Evolutionary conservation across 768 basidiomycete genomes (phyloP), one percentile per base, ranked within the genome.

Genomic region (Leccinum imitatum): DNA sequence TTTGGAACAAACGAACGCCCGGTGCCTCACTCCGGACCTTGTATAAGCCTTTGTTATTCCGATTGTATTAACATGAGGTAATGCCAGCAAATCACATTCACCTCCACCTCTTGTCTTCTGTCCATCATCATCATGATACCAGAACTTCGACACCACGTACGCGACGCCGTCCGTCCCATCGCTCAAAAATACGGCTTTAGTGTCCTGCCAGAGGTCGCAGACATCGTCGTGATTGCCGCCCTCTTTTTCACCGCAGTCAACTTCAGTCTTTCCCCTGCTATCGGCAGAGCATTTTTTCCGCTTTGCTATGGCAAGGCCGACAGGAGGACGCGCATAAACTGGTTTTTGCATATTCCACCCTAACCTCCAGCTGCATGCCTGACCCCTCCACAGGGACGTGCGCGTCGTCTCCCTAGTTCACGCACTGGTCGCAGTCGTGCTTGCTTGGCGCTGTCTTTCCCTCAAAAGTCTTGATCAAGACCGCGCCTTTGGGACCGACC

Each of bases 401-500:
- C 90, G 85, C 61, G 76, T 87, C 35, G 84, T 87, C 25, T 92
- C 93, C 0, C 84, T 92, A 64, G 76, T 85, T 1, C 90, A 95
- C 68, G 85, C 88, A 0, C 56, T 90, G 23, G 67, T 90, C 55
- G 79, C 90, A 56, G 78, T 93, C 35, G 84, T 87, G 0, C 78
- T 89, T 23, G 82, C 91, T 1, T 66, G 84, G 19, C 81, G 78
- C 56, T 81, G 80, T 39, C 75, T 92, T 21, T 71, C 78, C 47
- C 71, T 77, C 14, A 73, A 80, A 1, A 79, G 73, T 15, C 76
- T 89, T 17, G 70, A 74, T 27, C 66, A 74, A n/a, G 87, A 94
- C 71, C 83, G 84, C 33, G 87, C 85, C 6, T 93, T 87, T 67
- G 93, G 91, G 6, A 93, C 89, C 81, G 82, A 90, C 63, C 77